Percentiles rank a stretch among this genome's conserved stretches.
phyloP scores from a whole-genome alignment of 202 grass and related monocot genomes.

The Elaeis oleifera region DNA sequence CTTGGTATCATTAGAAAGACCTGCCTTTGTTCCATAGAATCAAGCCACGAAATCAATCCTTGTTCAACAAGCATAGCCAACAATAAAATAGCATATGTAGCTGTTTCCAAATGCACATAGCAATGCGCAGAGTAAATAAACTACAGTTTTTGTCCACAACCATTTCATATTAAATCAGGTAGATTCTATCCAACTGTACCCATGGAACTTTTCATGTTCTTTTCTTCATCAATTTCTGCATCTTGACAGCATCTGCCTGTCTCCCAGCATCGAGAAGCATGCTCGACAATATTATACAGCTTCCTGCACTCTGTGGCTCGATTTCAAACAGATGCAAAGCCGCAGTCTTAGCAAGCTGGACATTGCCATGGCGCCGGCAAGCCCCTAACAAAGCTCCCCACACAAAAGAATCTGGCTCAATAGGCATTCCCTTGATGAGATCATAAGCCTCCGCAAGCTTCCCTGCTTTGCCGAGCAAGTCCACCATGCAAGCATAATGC shows the following conservation, averaged over 20 bases:
- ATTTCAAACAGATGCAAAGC: slow-evolving; percentile 2
- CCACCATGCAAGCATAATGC: slow-evolving; percentile 28
- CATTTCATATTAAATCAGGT: background rate
- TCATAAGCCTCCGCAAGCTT: slow-evolving; percentile 6
- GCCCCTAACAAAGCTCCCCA: slow-evolving; percentile 22
- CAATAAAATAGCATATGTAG: too few species aligned
- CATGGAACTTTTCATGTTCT: slow-evolving; percentile 1
- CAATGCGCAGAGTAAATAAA: too few species aligned
- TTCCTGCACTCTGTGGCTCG: slow-evolving; percentile 19
- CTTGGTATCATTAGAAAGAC: too few species aligned
- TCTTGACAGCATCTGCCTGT: slow-evolving; percentile 5
- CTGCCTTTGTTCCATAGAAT: too few species aligned
- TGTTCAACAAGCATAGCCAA: too few species aligned
- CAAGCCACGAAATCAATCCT: too few species aligned
- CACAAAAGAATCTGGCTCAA: slow-evolving; percentile 21
- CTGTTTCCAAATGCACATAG: too few species aligned
- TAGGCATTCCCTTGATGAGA: slow-evolving; percentile 17
- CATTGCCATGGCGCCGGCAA: slow-evolving; percentile 10
- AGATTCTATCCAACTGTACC: slow-evolving; percentile 15
- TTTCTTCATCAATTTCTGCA: slow-evolving; percentile 14
- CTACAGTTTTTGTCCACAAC: too few species aligned
- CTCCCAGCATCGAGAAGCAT: slow-evolving; percentile 3
- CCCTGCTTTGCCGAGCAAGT: slow-evolving; percentile 15
- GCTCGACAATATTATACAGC: slow-evolving; percentile 11
- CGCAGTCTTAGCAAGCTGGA: slow-evolving; percentile 13